These are phyloP conservation scores for Trichosporon inkin DNA, from an alignment of 1,284 basidiomycete genomes.

Conservation along the genomic window DNA sequence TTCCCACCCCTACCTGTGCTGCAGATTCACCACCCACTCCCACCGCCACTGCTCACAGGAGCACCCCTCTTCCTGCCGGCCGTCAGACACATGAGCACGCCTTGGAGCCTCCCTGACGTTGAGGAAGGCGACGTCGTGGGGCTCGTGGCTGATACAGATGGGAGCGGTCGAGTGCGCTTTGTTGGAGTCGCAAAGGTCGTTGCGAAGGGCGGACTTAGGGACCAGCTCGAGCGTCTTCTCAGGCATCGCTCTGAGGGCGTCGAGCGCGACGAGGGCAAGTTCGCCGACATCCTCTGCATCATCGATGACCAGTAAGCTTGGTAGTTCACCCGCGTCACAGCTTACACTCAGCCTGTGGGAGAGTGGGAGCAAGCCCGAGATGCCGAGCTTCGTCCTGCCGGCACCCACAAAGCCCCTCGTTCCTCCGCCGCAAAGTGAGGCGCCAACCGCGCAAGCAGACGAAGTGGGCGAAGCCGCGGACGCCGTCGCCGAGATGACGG, in stretches of 20 bases:
- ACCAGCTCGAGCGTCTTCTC: slow-evolving; percentile 33
- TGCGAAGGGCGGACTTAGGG: slow-evolving; percentile 38
- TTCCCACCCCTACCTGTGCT: slow-evolving; percentile 35
- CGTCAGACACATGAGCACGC: slow-evolving; percentile 39
- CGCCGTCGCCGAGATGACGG: slow-evolving; percentile 46
- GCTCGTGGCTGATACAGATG: slow-evolving; percentile 27
- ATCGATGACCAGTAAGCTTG: slow-evolving; percentile 46
- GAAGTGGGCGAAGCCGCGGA: slow-evolving; percentile 56
- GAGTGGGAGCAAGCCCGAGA: slow-evolving; percentile 34
- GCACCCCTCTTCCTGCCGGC: slow-evolving; percentile 50
- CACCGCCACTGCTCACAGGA: slow-evolving; percentile 53
- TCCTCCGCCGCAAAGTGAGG: slow-evolving; percentile 19
- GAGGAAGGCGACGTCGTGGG: slow-evolving; percentile 37
- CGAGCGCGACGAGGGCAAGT: slow-evolving; percentile 45
- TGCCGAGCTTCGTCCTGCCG: slow-evolving; percentile 31
- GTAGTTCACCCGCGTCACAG: neutral
- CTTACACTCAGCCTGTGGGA: slow-evolving; percentile 43
- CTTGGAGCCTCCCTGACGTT: slow-evolving; percentile 41
- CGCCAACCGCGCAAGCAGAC: slow-evolving; percentile 40
- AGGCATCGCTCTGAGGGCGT: slow-evolving; percentile 27
- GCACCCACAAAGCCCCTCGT: slow-evolving; percentile 29
- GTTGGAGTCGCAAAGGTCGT: slow-evolving; percentile 44
- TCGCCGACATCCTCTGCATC: slow-evolving; percentile 46
- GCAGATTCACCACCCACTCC: slow-evolving; percentile 43
- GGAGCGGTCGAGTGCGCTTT: slow-evolving; percentile 31